Base-by-base conservation (phyloP, 1,139 yeast species). In the Trichomonascaceae sp. region DNA sequence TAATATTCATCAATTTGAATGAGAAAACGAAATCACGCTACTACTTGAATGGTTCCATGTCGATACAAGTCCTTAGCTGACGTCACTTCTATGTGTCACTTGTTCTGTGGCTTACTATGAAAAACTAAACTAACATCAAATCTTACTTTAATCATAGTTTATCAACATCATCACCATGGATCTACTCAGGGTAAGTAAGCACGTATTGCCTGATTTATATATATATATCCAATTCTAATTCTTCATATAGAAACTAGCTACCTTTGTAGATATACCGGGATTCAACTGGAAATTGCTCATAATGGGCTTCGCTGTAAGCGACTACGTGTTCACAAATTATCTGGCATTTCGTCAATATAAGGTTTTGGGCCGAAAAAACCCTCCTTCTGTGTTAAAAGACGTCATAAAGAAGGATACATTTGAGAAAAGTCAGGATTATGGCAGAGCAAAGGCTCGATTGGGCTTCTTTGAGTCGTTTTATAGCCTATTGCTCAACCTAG, bases 211-310 rank as follows among this genome's bases (percentile, higher is more conserved):
- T 2, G 32, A 5, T 8, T 27, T 27, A 6, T 8, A 3, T 12
- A 7, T 8, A 3, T 12, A 7, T 22, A 22, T 6, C 10, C 32
- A 27, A 8, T 5, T 20, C 17, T 9, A 45, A 45, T 24, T 5
- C 44, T 19, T 19, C 17, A 19, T 43, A 22, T 53, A 61, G 59
- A 61, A 63, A 47, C 63, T 75, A 20, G 74, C 78, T 43, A 57
- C 64, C 30, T 56, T 68, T 43, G 67, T 78, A 53, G 90, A 85
- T 64, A 71, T 70, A 61, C 87, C 84, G 32, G 76, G 75, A 18
- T 81, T 87, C 64, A 79, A 88, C 60, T 91, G 96, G 96, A 89
- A 88, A 66, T 66, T 77, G 18, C 75, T 90, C 50, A 81, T 89
- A 55, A 69, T 86, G 51, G 90, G 91, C 2, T 83, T 89, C 66